Evolutionary conservation across 805 yeast species (phyloP).

Genomic region (Metschnikowia amazonensis): DNA sequence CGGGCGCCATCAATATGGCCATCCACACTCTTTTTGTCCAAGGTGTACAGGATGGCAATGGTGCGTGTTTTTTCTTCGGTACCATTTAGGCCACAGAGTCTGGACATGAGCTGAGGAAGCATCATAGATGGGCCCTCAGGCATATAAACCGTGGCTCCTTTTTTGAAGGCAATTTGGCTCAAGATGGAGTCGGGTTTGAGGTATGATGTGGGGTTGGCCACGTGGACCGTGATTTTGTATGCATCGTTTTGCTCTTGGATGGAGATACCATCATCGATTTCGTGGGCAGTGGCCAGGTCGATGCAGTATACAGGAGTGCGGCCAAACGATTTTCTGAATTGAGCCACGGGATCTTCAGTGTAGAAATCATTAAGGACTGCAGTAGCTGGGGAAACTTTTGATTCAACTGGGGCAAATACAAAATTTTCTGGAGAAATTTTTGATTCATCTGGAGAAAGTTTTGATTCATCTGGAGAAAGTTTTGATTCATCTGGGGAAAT

Average conservation of each 20-base stretch:
- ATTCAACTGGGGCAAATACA: no score
- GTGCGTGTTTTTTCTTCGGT: conserved; percentile 39
- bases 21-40: conserved; percentile 21
- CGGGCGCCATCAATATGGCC: conserved; percentile 13
- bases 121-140: conserved; percentile 65
- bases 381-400: neutral
- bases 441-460: no score
- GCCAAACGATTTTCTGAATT: conserved; percentile 38
- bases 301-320: conserved; percentile 70
- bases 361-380: conserved; percentile 17
- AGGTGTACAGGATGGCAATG: conserved; percentile 32
- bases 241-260: conserved; percentile 32
- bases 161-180: conserved; percentile 54
- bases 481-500: no score
- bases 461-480: no score
- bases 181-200: conserved; percentile 40
- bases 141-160: conserved; percentile 66
- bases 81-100: conserved; percentile 49
- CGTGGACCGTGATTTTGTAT: conserved; percentile 59
- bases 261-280: conserved; percentile 91
- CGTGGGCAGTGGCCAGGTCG: conserved; percentile 76
- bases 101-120: conserved; percentile 60
- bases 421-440: no score
- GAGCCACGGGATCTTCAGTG: conserved; percentile 27
- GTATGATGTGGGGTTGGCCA: conserved; percentile 84